These are phyloP conservation scores for Malassezia pachydermatis DNA, from an alignment of 1,284 basidiomycete species.

Conservation along the genomic window DNA sequence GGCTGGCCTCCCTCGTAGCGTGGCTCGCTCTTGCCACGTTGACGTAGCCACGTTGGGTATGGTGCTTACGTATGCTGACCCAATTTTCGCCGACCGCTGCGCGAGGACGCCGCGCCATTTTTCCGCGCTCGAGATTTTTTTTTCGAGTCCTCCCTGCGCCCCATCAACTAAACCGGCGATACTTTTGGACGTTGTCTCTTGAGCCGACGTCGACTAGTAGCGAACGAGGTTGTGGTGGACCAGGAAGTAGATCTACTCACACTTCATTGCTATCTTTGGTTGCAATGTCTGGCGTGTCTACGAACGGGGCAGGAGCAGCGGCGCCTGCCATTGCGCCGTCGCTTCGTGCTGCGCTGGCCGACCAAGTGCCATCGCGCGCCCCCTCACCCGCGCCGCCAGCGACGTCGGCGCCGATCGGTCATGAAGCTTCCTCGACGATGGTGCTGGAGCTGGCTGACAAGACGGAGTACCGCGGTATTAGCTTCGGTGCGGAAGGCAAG, in stretches of 20 bases:
- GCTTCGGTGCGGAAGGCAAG: constrained; percentile 83
- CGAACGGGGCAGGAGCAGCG: constrained; percentile 2
- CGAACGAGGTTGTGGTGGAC: too few species aligned
- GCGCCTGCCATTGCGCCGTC: constrained; percentile 20
- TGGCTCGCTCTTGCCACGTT: too few species aligned
- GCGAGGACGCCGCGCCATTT: too few species aligned
- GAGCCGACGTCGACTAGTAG: too few species aligned
- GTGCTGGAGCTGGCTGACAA: constrained; percentile 88
- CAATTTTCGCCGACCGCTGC: neutral
- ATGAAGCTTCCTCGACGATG: constrained; percentile 47
- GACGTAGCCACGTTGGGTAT: too few species aligned
- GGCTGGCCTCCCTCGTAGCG: too few species aligned
- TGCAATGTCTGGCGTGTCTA: neutral
- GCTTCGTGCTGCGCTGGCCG: constrained; percentile 29
- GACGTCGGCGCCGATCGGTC: constrained; percentile 20
- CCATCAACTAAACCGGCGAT: too few species aligned
- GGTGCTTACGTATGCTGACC: neutral
- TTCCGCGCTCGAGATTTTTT: too few species aligned
- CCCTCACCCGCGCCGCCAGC: constrained; percentile 21
- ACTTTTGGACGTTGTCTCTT: too few species aligned
- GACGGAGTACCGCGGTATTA: constrained; percentile 73
- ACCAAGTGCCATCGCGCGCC: constrained; percentile 15
- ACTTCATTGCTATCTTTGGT: neutral
- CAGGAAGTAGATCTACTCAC: too few species aligned
- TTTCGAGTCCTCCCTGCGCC: too few species aligned